Base-by-base conservation (phyloP, 225 moss, liverwort and hornwort species). In the Pseudisothecium myosuroides region DNA sequence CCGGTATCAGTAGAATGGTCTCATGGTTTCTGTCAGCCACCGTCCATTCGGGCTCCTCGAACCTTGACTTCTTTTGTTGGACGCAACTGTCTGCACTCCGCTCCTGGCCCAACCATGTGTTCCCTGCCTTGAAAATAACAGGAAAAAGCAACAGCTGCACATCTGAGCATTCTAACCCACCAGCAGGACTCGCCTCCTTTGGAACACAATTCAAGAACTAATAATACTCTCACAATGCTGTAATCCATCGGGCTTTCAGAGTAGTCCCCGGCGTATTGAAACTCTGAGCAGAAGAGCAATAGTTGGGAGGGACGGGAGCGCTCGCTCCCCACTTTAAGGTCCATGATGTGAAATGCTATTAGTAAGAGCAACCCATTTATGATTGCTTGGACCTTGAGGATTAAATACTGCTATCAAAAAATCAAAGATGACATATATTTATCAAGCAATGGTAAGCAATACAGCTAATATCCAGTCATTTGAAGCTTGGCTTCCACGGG, bases 1-100 rank as follows among this genome's bases (percentile, higher is more conserved):
- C 88, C 58, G 96, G 95, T 78, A 95, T 88, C 64, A 87, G 66
- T 37, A 96, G 88, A 73, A 95, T 94, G 80, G 94, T 89, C 87
- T 95, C 95, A 83, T 94, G 95, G 84, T 95, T 96, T 88, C 81
- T 93, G 89, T 94, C 95, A 60, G 92, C 90, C 78, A 91, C 88
- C 47, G 94, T 92, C 91, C 88, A 91, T 88, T 91, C 90, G 65
- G 89, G 87, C 84, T 95, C 92, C 71, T 93, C 93, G n/a, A 87
- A 84, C 91, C 89, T 85, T 49, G 92, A 84, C 91, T 92, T 94
- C 91, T 89, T 94, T 87, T 92, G 91, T 88, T 93, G 93, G 63
- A 84, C 86, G 76, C 89, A 89, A 87, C 55, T 88, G 34, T 92
- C 92, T 90, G 88, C 50, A 91, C 83, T 93, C 87, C 92, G 93